Percentiles rank a stretch among this genome's conserved stretches.
Evolutionary conservation across 2,329 filamentous ascomycete species (phyloP).

Genomic region (Arachnopeziza araneosa): DNA sequence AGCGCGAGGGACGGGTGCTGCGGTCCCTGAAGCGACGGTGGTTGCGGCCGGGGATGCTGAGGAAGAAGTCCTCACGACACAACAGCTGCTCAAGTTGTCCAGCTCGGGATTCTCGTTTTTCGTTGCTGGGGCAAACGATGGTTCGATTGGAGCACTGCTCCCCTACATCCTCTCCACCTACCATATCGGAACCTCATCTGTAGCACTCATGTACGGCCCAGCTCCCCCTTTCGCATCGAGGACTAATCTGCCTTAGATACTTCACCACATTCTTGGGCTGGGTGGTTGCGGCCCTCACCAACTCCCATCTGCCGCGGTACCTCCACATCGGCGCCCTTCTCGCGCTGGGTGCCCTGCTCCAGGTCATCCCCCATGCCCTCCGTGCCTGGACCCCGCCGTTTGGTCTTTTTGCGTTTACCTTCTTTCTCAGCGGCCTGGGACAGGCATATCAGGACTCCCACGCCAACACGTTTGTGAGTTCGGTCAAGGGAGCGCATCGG

Average conservation of each 20-base stretch:
- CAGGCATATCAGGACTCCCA: slow-evolving; percentile 61
- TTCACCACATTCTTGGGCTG: slow-evolving; percentile 54
- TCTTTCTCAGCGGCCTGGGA: slow-evolving; percentile 52
- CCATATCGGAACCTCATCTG: slow-evolving; percentile 41
- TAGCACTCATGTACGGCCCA: slow-evolving; percentile 5
- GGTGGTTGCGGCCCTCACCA: slow-evolving; percentile 52
- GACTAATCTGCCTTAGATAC: slow-evolving; percentile 26
- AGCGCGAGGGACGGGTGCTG: neutral
- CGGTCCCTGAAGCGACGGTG: neutral
- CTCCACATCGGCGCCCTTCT: slow-evolving; percentile 53
- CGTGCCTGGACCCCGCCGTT: slow-evolving; percentile 54
- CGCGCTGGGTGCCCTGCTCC: slow-evolving; percentile 47
- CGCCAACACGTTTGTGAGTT: slow-evolving; percentile 55
- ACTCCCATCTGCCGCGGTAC: slow-evolving; percentile 46
- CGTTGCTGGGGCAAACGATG: slow-evolving; percentile 60
- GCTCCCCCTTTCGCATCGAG: slow-evolving; percentile 36
- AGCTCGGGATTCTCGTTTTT: slow-evolving; percentile 59
- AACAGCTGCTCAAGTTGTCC: slow-evolving; percentile 40
- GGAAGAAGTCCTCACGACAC: neutral
- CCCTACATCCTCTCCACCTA: slow-evolving; percentile 57
- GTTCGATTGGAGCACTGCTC: slow-evolving; percentile 56
- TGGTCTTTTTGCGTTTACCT: slow-evolving; percentile 49
- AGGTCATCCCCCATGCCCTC: slow-evolving; percentile 48
- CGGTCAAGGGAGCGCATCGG: slow-evolving; percentile 45
- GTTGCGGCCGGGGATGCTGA: neutral